Base-by-base conservation (phyloP, 2,329 filamentous ascomycete genomes). In the Talaromyces atroroseus region DNA sequence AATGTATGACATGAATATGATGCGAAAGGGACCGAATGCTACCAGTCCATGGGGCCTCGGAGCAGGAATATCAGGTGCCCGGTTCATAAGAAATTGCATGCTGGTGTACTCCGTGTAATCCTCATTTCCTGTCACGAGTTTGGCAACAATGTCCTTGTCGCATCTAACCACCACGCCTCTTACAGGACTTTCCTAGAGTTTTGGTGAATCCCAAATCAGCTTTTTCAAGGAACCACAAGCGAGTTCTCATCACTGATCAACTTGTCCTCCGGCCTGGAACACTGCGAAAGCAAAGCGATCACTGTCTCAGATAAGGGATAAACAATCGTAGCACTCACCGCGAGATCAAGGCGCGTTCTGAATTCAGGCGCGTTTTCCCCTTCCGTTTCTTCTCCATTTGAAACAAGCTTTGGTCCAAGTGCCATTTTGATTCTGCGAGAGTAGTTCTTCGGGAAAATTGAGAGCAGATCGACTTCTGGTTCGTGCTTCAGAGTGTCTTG, bases 1-100 rank as follows among this genome's bases (percentile, higher is more conserved):
- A 50, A 68, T 61, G 44, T 64, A 66, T 12, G 65, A 61, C 65
- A 69, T 69, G 42, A 68, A 67, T 34, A 66, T 63, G 11, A 65
- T 62, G n/a, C 60, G 57, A 57, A 63, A 63, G 12, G 57, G 60
- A 1, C 62, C 64, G 5, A 65, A 58, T 5, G 32, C 47, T 8
- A 68, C 59, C 18, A 70, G 24, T 3, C 67, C 65, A 60, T 69
- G 66, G 14, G 63, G 59, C 52, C 57, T 68, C 3, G 65, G 66
- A 18, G 58, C 61, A 49, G 68, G 67, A 18, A 68, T 59, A 34
- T 68, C 62, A 12, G 65, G 62, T 12, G 57, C 59, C 23, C 58
- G 46, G 6, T 62, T 54, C 18, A 49, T 62, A 53, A 68, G 64
- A 29, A 61, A 69, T 59, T 66, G 50, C 36, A 69, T 56, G 36